Base-by-base conservation (phyloP, 129 eudicot genomes). In the Pseudognaphalium luteoalbum region DNA sequence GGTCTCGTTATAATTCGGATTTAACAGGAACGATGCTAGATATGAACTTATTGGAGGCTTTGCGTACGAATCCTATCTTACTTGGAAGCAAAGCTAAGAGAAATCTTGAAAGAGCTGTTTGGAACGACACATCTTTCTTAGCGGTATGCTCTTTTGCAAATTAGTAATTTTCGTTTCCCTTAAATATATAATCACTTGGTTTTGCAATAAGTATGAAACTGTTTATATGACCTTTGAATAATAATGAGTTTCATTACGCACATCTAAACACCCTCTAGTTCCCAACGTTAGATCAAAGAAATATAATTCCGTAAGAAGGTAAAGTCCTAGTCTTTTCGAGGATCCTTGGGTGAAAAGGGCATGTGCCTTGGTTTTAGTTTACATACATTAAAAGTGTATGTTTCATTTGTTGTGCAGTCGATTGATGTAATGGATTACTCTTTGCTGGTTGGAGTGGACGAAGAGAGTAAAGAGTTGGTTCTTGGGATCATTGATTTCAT, bases 401-500 rank as follows among this genome's bases (percentile, higher is more conserved):
- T 74, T 74, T 73, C 21, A 42, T 8, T 22, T 17, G 75, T 69
- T 47, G 60, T 67, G 67, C 93, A 93, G 99, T 89, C 97, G 1
- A 84, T 86, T 28, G 97, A 89, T n/a, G 99, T 95, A 9, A 95
- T 95, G 97, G 99, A 95, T 78, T 95, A 95, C 77, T 95, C 99
- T 2, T 83, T 95, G 80, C 74, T 95, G 82, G 99, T 95, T 16
- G 99, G 99, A 37, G 93, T 95, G 50, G 97, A 95, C 22, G 94
- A 91, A 17, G 97, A 86, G 70, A 59, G 82, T 75, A 83, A 87
- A 76, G 96, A 95, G 86, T 82, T 95, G 74, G 97, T 95, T 12
- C 64, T 95, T 1, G 99, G 99, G 57, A 95, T 95, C 29, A 95
- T 95, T 6, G 99, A 95, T 83, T 95, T 82, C 79, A 91, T 95